Evolutionary conservation across 108 stramenopile species (phyloP).

Genomic region (Pseudonitzschia delicatissima): DNA sequence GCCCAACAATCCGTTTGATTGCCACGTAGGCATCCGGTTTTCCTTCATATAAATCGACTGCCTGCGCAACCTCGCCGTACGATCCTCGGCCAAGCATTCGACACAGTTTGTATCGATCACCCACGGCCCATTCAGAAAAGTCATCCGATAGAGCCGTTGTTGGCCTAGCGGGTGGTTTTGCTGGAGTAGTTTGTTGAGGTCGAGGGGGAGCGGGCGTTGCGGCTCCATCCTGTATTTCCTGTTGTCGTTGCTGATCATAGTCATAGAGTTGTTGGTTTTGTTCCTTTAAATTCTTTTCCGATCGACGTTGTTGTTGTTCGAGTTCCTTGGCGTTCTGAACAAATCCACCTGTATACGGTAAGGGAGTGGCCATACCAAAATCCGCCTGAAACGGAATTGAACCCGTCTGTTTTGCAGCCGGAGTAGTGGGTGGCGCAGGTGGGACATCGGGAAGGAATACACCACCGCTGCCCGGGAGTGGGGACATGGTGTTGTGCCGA

Average conservation of each 20-base stretch:
- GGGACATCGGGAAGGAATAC: constrained; percentile 31
- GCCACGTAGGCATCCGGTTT: constrained; percentile 76
- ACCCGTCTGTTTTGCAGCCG: background rate
- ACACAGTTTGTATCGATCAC: constrained; percentile 80
- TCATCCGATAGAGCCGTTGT: constrained; percentile 36
- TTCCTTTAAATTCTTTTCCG: background rate
- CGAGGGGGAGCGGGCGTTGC: constrained; percentile 41
- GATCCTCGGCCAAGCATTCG: constrained; percentile 90
- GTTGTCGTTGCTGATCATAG: constrained; percentile 6
- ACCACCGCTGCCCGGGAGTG: background rate
- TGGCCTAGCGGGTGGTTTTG: background rate
- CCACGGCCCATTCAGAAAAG: constrained; percentile 91
- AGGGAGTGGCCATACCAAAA: constrained; percentile 25
- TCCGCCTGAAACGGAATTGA: background rate
- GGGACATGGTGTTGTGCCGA: background rate
- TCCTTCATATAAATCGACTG: constrained; percentile 58
- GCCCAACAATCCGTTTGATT: constrained; percentile 89
- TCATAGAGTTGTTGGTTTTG: constrained; percentile 27
- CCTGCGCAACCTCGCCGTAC: constrained; percentile 98
- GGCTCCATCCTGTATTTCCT: constrained; percentile 27
- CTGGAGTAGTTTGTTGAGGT: background rate
- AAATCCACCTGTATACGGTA: constrained; percentile 25
- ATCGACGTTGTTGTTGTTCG: constrained; percentile 16
- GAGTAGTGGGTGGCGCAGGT: constrained; percentile 57
- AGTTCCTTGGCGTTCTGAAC: constrained; percentile 37